These are phyloP conservation scores for Globisporangium cystogenes DNA, from an alignment of 352 stramenopile species.

Conservation along the genomic window DNA sequence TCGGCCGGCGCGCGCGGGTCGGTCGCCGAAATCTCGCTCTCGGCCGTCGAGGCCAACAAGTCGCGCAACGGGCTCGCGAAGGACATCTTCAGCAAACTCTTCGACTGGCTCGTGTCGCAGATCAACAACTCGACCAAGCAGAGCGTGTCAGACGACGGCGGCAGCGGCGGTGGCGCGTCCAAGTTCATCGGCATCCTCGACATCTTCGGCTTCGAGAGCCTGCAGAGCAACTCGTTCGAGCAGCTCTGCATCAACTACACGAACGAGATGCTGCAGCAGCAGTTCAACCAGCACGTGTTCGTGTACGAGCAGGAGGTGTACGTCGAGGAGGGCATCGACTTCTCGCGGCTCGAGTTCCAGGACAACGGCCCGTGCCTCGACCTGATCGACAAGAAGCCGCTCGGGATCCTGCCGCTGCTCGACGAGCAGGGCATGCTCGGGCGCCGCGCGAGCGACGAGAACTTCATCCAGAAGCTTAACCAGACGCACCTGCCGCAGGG, in stretches of 20 bases:
- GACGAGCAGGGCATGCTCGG: conserved; percentile 96
- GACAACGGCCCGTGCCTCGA: conserved; percentile 93
- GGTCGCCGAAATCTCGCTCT: conserved; percentile 83
- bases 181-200: conserved; percentile 95
- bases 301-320: conserved; percentile 98
- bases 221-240: conserved; percentile 93
- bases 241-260: conserved; percentile 97
- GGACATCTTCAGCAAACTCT: conserved; percentile 95
- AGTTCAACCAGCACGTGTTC: conserved; percentile 96
- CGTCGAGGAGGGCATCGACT: conserved; percentile 94
- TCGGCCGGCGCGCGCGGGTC: conserved; percentile 77
- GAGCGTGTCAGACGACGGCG: conserved; percentile 23
- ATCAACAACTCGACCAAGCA: conserved; percentile 91
- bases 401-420: conserved; percentile 91
- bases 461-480: conserved; percentile 91
- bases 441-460: conserved; percentile 85
- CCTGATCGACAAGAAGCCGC: conserved; percentile 90
- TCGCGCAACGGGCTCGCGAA: conserved; percentile 95
- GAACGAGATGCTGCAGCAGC: conserved; percentile 95
- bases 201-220: conserved; percentile 97
- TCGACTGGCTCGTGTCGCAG: conserved; percentile 94
- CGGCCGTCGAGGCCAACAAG: conserved; percentile 74
- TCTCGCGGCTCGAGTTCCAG: conserved; percentile 88
- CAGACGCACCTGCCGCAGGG: conserved; percentile 84
- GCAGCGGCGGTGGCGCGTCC: conserved; percentile 20